phyloP scores from a whole-genome alignment of 2,329 filamentous ascomycete species.

The Aspergillus glaucus region DNA sequence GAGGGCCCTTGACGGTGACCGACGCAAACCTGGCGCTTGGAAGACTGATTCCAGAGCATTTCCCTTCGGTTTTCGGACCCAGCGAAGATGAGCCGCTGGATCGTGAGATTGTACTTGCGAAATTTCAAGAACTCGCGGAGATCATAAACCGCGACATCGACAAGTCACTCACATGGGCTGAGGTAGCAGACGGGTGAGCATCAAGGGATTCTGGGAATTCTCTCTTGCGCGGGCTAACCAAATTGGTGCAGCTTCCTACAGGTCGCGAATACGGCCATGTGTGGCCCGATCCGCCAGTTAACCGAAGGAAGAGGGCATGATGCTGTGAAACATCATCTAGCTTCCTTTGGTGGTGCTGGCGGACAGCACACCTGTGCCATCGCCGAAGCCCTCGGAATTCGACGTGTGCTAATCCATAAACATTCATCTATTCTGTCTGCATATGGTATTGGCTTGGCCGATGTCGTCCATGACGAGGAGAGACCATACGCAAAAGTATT shows the following conservation, averaged over 20 bases:
- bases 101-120: conserved; percentile 60
- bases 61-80: conserved; percentile 85
- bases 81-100: conserved; percentile 75
- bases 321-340: conserved; percentile 75
- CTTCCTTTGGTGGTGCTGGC: conserved; percentile 82
- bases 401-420: conserved; percentile 73
- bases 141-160: conserved; percentile 61
- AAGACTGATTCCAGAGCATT: conserved; percentile 78
- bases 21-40: conserved; percentile 85
- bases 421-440: conserved; percentile 87
- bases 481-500: conserved; percentile 38
- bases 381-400: conserved; percentile 72
- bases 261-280: conserved; percentile 89
- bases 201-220: background rate
- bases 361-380: conserved; percentile 92
- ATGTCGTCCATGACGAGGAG: conserved; percentile 81
- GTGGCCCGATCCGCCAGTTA: conserved; percentile 76
- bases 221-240: background rate
- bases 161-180: conserved; percentile 63
- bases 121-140: conserved; percentile 67
- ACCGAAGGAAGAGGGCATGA: conserved; percentile 87
- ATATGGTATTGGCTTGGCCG: conserved; percentile 85
- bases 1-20: conserved; percentile 83
- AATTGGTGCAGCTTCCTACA: conserved; percentile 56
- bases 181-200: conserved; percentile 68